A percentile compares a stretch with the other conserved stretches of the same genome.
Conservation (phyloP, 768 basidiomycete genomes). For the Tylopilus sp. region DNA sequence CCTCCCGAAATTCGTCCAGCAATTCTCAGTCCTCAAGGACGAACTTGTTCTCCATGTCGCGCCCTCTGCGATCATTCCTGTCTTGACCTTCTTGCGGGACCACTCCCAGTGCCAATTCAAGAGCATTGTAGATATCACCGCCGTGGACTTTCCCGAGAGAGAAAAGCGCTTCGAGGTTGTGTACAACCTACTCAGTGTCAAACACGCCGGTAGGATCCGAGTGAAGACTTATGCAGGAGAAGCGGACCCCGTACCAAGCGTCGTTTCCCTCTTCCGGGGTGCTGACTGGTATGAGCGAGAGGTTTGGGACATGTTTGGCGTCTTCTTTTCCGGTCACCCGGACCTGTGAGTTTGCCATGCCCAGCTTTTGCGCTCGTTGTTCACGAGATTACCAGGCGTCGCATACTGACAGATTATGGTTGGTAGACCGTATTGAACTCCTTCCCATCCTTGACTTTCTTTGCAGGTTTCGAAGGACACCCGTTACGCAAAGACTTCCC, state of each 20-base stretch:
- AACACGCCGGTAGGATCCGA: constrained; percentile 77
- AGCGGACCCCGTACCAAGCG: constrained; percentile 86
- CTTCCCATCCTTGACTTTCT: background rate
- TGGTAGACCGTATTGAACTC: constrained; percentile 10
- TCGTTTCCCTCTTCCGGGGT: constrained; percentile 73
- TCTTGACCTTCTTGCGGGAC: constrained; percentile 90
- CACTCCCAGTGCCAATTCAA: constrained; percentile 96
- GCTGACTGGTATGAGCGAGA: constrained; percentile 99
- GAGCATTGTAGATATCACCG: constrained; percentile 87
- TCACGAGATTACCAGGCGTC: constrained; percentile 55
- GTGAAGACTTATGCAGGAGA: constrained; percentile 98
- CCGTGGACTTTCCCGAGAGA: constrained; percentile 91
- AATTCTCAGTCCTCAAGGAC: constrained; percentile 96
- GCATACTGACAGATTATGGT: constrained; percentile 98
- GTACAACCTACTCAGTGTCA: constrained; percentile 86
- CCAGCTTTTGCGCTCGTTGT: constrained; percentile 3
- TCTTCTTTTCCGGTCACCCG: constrained; percentile 95
- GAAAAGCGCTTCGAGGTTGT: constrained; percentile 95
- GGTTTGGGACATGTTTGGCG: constrained; percentile 96
- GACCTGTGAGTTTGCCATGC: constrained; percentile 67
- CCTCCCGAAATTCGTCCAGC: constrained; percentile 96
- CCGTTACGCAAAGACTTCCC: constrained; percentile 98
- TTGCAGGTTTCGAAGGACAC: constrained; percentile 89
- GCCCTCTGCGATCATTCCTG: constrained; percentile 78
- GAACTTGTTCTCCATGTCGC: constrained; percentile 88